Percentiles rank a stretch among this genome's conserved stretches.
phyloP scores from a whole-genome alignment of 306 rosid species.

The Clitoria ternatea region DNA sequence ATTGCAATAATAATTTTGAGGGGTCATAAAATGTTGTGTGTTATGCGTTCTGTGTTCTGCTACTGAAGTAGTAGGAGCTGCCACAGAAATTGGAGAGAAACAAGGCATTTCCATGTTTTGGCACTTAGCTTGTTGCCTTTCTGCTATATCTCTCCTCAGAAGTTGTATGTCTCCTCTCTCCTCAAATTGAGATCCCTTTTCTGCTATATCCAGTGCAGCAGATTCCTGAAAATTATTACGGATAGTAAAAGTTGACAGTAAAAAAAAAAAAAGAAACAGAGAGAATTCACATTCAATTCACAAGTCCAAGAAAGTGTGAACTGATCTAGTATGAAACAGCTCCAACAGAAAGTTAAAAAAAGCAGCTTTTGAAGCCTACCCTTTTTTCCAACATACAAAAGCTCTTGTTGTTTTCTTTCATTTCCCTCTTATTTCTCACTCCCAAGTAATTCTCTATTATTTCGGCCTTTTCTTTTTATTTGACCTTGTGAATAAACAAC shows the following conservation, averaged over 20 bases:
- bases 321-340: constrained; percentile 28
- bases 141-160: constrained; percentile 22
- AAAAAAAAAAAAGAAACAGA: background rate
- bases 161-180: constrained; percentile 25
- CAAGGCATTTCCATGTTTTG: constrained; percentile 31
- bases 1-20: constrained; percentile 10
- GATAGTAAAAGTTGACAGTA: constrained; percentile 18
- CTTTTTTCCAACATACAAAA: constrained; percentile 37
- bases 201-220: constrained; percentile 38
- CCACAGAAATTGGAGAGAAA: constrained; percentile 14
- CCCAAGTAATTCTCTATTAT: background rate
- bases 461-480: background rate
- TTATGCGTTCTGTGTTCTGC: constrained; percentile 18
- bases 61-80: constrained; percentile 5
- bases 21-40: constrained; percentile 6
- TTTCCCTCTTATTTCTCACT: background rate
- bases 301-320: constrained; percentile 28
- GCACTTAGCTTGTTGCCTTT: constrained; percentile 22
- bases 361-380: constrained; percentile 35
- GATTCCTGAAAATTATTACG: constrained; percentile 47
- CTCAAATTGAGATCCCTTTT: constrained; percentile 27
- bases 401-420: constrained; percentile 26
- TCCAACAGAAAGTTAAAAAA: constrained; percentile 37
- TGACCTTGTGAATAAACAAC: background rate
- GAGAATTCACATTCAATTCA: constrained; percentile 10